Percentiles rank a stretch among this genome's conserved stretches.
These are phyloP conservation scores for Rhizomucor miehei DNA, from an alignment of 371 early-diverging fungal species.

Conservation along the genomic window DNA sequence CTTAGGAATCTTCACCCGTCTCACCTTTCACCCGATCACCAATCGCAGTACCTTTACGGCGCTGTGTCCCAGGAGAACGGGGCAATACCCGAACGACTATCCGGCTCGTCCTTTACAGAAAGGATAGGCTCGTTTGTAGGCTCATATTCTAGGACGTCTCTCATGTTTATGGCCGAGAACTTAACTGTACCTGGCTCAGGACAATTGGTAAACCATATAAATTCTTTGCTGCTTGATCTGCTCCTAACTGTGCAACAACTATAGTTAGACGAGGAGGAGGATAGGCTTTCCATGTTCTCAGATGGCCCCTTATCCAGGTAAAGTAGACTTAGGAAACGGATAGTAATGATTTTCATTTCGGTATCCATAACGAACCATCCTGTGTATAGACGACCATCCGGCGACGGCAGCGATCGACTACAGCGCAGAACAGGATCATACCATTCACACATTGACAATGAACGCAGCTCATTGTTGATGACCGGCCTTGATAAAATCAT, in stretches of 20 bases:
- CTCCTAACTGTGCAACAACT: neutral
- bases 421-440: constrained; percentile 3
- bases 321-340: too few species aligned
- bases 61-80: constrained; percentile 1
- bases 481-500: constrained; percentile 26
- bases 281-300: constrained; percentile 23
- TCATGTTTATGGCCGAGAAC: constrained; percentile 54
- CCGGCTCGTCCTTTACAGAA: constrained; percentile 14
- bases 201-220: neutral
- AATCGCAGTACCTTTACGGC: constrained; percentile 5
- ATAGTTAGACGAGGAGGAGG: constrained; percentile 34
- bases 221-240: neutral
- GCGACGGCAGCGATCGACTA: neutral
- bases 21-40: constrained; percentile 20
- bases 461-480: constrained; percentile 25
- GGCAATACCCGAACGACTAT: constrained; percentile 5
- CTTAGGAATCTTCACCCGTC: constrained; percentile 42
- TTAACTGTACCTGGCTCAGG: constrained; percentile 22
- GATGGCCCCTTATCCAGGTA: constrained; percentile 18
- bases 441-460: constrained; percentile 12
- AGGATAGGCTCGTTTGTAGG: constrained; percentile 44
- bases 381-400: constrained; percentile 1
- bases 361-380: neutral
- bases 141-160: constrained; percentile 46
- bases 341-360: too few species aligned